Base-by-base conservation (phyloP, 805 yeast genomes). In the Lachancea waltii region DNA sequence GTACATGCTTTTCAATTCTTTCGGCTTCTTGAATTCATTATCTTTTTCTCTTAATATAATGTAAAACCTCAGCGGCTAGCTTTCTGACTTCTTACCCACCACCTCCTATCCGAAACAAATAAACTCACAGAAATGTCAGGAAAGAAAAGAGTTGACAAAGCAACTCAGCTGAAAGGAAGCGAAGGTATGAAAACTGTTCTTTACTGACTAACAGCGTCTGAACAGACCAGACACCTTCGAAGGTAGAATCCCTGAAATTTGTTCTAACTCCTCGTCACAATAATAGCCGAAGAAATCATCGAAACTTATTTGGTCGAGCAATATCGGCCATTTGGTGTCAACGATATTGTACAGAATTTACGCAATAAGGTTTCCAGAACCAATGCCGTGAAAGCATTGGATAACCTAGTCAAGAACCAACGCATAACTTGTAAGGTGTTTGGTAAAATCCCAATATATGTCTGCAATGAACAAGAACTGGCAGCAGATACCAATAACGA, bases 321-420 rank as follows among this genome's bases (percentile, higher is more conserved):
- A 44, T 69, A 68, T 44, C 55, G 73, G 16, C 78, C 79, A 2
- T 73, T 68, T 46, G 69, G 71, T 1, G 53, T 65, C 7, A 64
- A 67, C 33, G 79, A 73, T 49, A 60, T 73, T 7, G 49, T 67
- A 3, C 61, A 63, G 33, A 73, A 73, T 36, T 43, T 73, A 24
- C 74, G 71, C 35, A 68, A 64, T 26, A 58, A 56, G 26, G 42
- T 69, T 1, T 44, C 53, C 4, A 72, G 68, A 38, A 32, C 62
- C 1, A 51, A 50, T 5, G 62, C 66, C 31, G 26, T 51, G 0
- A 64, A 59, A 41, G 55, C 68, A 1, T 41, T 73, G 25, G 72
- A 70, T 2, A 43, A 45, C 3, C 49, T 73, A 23, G 56, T 58
- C 0, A 44, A 40, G 3, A 53, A 62, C 8, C 59, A 55, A 0